Conservation (phyloP, 495 filamentous ascomycete genomes). For the Penicillium antarcticum region DNA sequence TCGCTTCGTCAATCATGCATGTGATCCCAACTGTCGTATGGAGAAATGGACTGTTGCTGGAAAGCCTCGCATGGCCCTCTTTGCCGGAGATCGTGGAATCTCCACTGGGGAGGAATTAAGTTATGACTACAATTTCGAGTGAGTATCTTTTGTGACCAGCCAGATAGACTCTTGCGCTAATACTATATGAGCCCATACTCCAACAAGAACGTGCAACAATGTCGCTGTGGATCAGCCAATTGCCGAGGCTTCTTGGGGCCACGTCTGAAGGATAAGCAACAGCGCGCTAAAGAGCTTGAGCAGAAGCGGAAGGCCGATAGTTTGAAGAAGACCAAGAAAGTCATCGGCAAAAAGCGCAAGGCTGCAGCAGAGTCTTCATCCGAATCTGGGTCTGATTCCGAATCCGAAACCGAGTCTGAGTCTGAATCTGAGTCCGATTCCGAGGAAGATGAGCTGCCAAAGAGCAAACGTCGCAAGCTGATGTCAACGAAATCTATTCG, state of each 20-base stretch:
- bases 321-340: slow-evolving; percentile 33
- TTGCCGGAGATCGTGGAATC: slow-evolving; percentile 84
- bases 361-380: slow-evolving; percentile 10
- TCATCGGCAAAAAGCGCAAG: slow-evolving; percentile 32
- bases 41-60: slow-evolving; percentile 95
- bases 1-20: slow-evolving; percentile 97
- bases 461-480: slow-evolving; percentile 39
- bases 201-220: slow-evolving; percentile 77
- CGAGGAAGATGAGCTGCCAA: slow-evolving; percentile 16
- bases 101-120: slow-evolving; percentile 94
- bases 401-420: not conserved
- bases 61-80: slow-evolving; percentile 94
- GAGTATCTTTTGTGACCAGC: slow-evolving; percentile 15
- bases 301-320: slow-evolving; percentile 28
- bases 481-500: slow-evolving; percentile 32
- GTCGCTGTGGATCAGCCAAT: slow-evolving; percentile 71
- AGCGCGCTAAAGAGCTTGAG: slow-evolving; percentile 36
- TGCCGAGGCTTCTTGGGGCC: slow-evolving; percentile 79
- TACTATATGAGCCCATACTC: slow-evolving; percentile 56
- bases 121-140: slow-evolving; percentile 99
- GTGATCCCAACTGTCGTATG: slow-evolving; percentile 95
- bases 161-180: slow-evolving; percentile 6
- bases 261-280: slow-evolving; percentile 56
- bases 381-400: too few relatives aligned
- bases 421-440: not conserved